Conservation (phyloP, 2,329 filamentous ascomycete genomes). For the Zymoseptoria ardabiliae region DNA sequence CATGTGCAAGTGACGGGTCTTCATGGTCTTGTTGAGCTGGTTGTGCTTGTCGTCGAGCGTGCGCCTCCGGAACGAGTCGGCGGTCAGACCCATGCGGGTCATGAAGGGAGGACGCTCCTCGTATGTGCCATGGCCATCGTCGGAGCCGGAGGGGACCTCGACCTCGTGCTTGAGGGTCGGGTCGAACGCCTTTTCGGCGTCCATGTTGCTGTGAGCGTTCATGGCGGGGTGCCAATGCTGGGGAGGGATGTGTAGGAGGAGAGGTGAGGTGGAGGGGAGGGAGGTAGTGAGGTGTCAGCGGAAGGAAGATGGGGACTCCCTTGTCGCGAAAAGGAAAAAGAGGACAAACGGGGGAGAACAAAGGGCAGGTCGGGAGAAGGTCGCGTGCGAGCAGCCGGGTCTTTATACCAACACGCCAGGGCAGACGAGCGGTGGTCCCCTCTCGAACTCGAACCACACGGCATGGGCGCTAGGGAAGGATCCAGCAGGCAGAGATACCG, state of each 20-base stretch:
- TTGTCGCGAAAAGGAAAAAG: background rate
- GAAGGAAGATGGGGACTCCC: background rate
- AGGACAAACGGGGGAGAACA: background rate
- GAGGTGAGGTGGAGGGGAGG: background rate
- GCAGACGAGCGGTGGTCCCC: too few relatives aligned
- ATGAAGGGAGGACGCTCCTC: slow-evolving; percentile 11
- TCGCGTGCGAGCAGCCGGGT: slow-evolving; percentile 1
- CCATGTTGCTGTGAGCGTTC: slow-evolving; percentile 4
- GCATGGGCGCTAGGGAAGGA: background rate
- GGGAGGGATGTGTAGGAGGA: background rate
- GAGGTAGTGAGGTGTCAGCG: background rate
- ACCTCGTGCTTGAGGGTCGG: slow-evolving; percentile 1
- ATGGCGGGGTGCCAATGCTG: slow-evolving; percentile 1
- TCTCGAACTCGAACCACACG: background rate
- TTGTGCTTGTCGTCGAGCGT: slow-evolving; percentile 27
- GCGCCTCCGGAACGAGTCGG: slow-evolving; percentile 25
- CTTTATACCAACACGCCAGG: background rate
- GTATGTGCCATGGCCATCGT: slow-evolving; percentile 12
- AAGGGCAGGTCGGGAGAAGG: background rate
- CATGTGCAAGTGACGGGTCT: slow-evolving; percentile 28
- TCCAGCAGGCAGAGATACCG: background rate
- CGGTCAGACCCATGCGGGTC: slow-evolving; percentile 27
- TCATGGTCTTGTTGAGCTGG: slow-evolving; percentile 28
- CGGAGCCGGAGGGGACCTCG: slow-evolving; percentile 8
- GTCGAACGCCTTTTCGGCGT: slow-evolving; percentile 14